Percentiles rank a stretch among this genome's conserved stretches.
These are phyloP conservation scores for Lactarius pseudohatsudake DNA, from an alignment of 768 basidiomycete genomes.

Conservation along the genomic window DNA sequence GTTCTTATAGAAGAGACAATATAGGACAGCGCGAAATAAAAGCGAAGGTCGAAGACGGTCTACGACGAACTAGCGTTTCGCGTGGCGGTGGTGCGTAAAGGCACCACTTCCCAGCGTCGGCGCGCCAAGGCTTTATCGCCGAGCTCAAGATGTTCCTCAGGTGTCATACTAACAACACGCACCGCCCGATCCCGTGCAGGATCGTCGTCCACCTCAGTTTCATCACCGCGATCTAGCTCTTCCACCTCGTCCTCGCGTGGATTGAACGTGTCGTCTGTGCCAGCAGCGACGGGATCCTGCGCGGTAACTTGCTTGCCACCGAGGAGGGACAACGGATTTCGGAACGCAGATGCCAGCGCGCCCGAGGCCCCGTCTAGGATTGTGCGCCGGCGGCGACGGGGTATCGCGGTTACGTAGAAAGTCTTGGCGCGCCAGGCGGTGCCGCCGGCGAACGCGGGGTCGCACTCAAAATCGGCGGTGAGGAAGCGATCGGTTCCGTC, in stretches of 20 bases:
- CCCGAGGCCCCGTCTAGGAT: constrained; percentile 70
- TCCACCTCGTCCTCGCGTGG: constrained; percentile 73
- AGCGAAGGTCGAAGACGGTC: not conserved
- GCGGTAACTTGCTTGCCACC: constrained; percentile 30
- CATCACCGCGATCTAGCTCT: constrained; percentile 76
- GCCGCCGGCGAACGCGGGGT: constrained; percentile 56
- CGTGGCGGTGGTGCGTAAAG: constrained; percentile 39
- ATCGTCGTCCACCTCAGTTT: constrained; percentile 77
- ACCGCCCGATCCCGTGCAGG: constrained; percentile 55
- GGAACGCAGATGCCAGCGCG: constrained; percentile 60
- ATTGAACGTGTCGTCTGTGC: constrained; percentile 41
- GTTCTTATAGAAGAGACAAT: not conserved
- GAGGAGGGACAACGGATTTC: constrained; percentile 53
- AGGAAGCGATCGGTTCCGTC: constrained; percentile 56
- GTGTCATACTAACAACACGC: constrained; percentile 51
- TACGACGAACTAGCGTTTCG: constrained; percentile 1
- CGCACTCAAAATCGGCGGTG: constrained; percentile 54
- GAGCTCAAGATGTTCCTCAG: constrained; percentile 39
- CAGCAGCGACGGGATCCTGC: constrained; percentile 30
- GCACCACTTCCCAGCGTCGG: constrained; percentile 49
- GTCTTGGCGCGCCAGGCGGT: constrained; percentile 56
- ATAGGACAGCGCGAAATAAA: not conserved
- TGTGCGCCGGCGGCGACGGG: constrained; percentile 63
- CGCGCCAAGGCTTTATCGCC: constrained; percentile 42
- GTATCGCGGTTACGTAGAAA: constrained; percentile 66